Evolutionary conservation across 2,329 filamentous ascomycete species (phyloP), one percentile per base, ranked within the genome.

Genomic region (Hymenoscyphus linearis): DNA sequence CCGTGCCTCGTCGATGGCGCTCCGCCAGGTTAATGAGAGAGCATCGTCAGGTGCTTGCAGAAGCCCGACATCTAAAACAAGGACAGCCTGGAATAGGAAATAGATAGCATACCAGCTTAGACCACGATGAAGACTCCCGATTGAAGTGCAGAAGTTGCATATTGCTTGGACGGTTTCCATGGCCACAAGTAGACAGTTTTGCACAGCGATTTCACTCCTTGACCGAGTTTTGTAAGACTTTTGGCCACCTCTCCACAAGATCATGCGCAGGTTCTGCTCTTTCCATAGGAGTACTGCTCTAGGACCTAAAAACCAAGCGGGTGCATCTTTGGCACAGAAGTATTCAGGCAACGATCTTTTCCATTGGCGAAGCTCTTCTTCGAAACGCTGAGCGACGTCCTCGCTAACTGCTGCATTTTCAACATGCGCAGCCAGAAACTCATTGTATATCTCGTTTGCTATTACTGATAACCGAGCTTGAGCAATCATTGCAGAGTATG

Each of bases 91-190:
- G 59, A 79, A 79, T 1, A 78, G 66, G 60, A 78, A 78, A 64
- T 77, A 79, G 12, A 76, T 74, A 1, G 73, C 74, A 62, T 79
- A 79, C 77, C 77, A 79, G 2, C 71, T 71, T 4, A 74, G 65
- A 37, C 77, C 71, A 16, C 72, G 69, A 18, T 74, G 73, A 5
- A 75, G 65, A 3, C 61, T 62, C 10, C 67, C 66, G 18, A 69
- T 65, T 0, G 66, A 58, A 4, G 64, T 66, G 70, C 76, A 77
- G 59, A 76, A 78, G 1, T 62, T 62, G 9, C 72, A 70, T 25
- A 79, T 76, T 2, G 72, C 71, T 3, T 68, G 64, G 14, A 78
- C 75, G 9, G 71, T 76, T 35, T 72, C 68, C 61, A 76, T 71
- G 5, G 77, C 75, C 58, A 74, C 72, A 1, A 70, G 66, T 25